Conservation (phyloP, 306 rosid genomes). For the Vigna angularis region DNA sequence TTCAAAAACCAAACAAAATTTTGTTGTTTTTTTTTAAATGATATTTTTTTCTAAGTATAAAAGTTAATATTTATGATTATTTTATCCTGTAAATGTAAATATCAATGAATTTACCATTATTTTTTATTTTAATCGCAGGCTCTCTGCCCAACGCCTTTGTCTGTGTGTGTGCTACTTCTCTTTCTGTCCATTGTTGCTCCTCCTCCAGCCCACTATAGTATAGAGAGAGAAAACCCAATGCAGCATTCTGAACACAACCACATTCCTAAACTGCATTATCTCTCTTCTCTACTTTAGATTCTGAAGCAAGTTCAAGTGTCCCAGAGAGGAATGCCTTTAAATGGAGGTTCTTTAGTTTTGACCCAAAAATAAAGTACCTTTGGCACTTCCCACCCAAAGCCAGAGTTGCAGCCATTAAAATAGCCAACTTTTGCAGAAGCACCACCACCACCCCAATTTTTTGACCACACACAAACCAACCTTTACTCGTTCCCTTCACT, state of each 20-base stretch:
- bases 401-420: conserved; percentile 32
- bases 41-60: too few relatives aligned
- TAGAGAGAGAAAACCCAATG: neutral
- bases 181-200: conserved; percentile 37
- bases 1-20: neutral
- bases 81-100: too few relatives aligned
- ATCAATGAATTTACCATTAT: too few relatives aligned
- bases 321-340: neutral
- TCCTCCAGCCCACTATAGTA: conserved; percentile 22
- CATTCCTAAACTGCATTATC: conserved; percentile 19
- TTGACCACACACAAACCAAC: neutral
- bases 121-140: conserved; percentile 33
- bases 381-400: conserved; percentile 29
- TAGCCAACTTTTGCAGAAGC: conserved; percentile 26
- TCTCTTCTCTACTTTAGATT: neutral
- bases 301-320: conserved; percentile 1
- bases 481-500: conserved; percentile 4
- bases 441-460: neutral
- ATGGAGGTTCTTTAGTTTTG: conserved; percentile 2
- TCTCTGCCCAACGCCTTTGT: conserved; percentile 70
- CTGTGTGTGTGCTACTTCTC: conserved; percentile 52
- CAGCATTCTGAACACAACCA: neutral
- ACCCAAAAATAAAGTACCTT: conserved; percentile 37
- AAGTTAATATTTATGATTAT: too few relatives aligned
- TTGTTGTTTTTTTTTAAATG: conserved; percentile 10